Evolutionary conservation across 164 flowering plant genomes (phyloP).

Genomic region (Amborella trichopoda): DNA sequence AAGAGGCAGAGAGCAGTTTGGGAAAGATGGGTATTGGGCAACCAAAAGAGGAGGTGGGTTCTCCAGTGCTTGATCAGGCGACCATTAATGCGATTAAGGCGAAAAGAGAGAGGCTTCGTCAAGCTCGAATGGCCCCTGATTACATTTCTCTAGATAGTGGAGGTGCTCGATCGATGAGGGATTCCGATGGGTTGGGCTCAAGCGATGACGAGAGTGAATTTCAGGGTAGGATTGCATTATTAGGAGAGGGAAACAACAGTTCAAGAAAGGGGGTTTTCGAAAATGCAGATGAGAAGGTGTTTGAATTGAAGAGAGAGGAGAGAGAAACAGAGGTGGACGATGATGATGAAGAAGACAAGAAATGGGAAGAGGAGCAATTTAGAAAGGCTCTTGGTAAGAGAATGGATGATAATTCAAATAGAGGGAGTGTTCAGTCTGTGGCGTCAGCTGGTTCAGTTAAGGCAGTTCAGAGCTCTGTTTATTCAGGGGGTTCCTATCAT

Average conservation of each 20-base stretch:
- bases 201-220: slow-evolving; percentile 92
- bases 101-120: slow-evolving; percentile 59
- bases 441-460: slow-evolving; percentile 9
- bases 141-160: slow-evolving; percentile 76
- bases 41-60: slow-evolving; percentile 11
- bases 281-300: slow-evolving; percentile 29
- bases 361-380: slow-evolving; percentile 95
- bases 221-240: slow-evolving; percentile 54
- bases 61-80: slow-evolving; percentile 51
- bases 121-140: slow-evolving; percentile 59
- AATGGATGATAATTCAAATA: slow-evolving; percentile 45
- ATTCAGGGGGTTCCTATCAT: slow-evolving; percentile 18
- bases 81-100: slow-evolving; percentile 65
- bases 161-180: slow-evolving; percentile 38
- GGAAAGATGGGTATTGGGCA: slow-evolving; percentile 31
- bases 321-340: slow-evolving; percentile 21
- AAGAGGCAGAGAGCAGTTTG: slow-evolving; percentile 23
- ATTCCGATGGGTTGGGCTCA: slow-evolving; percentile 28
- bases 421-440: slow-evolving; percentile 16
- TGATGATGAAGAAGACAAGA: slow-evolving; percentile 79
- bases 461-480: slow-evolving; percentile 20
- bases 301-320: slow-evolving; percentile 11
- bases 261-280: slow-evolving; percentile 66
- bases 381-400: slow-evolving; percentile 90
- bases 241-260: slow-evolving; percentile 43